Evolutionary conservation across 176 grass and related monocot species (phyloP).

Genomic region (Eragrostis curvula): DNA sequence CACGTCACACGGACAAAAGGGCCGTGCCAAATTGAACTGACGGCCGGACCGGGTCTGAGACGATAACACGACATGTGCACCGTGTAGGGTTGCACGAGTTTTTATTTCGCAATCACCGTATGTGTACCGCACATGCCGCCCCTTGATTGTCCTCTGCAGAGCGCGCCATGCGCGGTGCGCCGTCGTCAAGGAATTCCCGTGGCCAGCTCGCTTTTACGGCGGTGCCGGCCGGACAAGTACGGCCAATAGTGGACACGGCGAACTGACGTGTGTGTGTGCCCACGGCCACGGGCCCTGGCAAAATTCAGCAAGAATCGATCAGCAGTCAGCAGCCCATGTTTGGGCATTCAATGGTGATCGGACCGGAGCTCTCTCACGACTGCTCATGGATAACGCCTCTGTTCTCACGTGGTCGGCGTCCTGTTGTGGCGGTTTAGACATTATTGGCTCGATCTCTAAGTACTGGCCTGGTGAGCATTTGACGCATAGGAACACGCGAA

Average conservation of each 20-base stretch:
- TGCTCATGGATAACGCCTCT: not conserved
- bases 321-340: conserved; percentile 16
- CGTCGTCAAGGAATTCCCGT: not conserved
- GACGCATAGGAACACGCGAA: no score
- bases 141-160: not conserved
- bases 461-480: no score
- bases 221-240: not conserved
- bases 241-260: not conserved
- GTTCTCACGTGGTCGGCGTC: no score
- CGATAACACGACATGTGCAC: not conserved
- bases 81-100: not conserved
- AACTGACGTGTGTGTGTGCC: not conserved
- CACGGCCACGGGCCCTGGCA: no score
- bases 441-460: no score
- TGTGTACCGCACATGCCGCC: not conserved
- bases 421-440: no score
- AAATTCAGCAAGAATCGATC: no score
- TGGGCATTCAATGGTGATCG: conserved; percentile 23
- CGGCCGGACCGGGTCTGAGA: not conserved
- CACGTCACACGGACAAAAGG: no score
- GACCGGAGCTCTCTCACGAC: not conserved
- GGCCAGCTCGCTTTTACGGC: not conserved
- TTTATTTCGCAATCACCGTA: not conserved
- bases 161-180: not conserved
- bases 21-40: not conserved